phyloP scores from a whole-genome alignment of 1,284 basidiomycete genomes.

The Polyporus tsugae region DNA sequence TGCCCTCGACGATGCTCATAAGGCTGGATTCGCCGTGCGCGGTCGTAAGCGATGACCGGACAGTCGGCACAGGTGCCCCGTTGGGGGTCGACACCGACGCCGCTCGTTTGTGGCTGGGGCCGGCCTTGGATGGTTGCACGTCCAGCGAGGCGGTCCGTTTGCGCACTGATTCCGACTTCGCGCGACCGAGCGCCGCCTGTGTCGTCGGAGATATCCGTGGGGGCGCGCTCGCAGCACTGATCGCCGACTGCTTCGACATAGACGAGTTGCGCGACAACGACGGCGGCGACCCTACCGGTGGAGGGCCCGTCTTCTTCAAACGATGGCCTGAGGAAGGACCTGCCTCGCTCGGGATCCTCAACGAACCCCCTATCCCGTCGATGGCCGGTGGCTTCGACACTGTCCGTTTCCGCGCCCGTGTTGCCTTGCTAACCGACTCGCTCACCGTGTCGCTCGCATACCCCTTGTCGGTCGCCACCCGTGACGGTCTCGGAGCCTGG shows the following conservation, averaged over 20 bases:
- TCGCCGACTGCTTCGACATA: conserved; percentile 40
- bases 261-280: conserved; percentile 43
- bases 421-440: conserved; percentile 32
- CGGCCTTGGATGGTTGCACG: conserved; percentile 16
- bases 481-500: conserved; percentile 26
- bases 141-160: conserved; percentile 33
- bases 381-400: conserved; percentile 22
- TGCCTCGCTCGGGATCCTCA: conserved; percentile 6
- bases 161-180: conserved; percentile 21
- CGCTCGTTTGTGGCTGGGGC: conserved; percentile 28
- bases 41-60: not conserved
- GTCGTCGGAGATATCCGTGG: conserved; percentile 18
- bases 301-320: conserved; percentile 19
- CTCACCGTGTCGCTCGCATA: conserved; percentile 44
- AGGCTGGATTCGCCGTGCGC: conserved; percentile 51
- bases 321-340: conserved; percentile 11
- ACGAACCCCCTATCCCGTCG: conserved; percentile 18
- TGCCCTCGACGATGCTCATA: conserved; percentile 74
- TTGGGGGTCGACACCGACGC: conserved; percentile 25
- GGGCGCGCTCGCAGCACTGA: conserved; percentile 37
- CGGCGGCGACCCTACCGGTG: conserved; percentile 21
- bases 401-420: conserved; percentile 27
- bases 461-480: conserved; percentile 32
- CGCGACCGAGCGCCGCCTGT: conserved; percentile 13
- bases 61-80: conserved; percentile 12